Base-by-base conservation (phyloP, 805 yeast genomes). In the Torulaspora maleeae region DNA sequence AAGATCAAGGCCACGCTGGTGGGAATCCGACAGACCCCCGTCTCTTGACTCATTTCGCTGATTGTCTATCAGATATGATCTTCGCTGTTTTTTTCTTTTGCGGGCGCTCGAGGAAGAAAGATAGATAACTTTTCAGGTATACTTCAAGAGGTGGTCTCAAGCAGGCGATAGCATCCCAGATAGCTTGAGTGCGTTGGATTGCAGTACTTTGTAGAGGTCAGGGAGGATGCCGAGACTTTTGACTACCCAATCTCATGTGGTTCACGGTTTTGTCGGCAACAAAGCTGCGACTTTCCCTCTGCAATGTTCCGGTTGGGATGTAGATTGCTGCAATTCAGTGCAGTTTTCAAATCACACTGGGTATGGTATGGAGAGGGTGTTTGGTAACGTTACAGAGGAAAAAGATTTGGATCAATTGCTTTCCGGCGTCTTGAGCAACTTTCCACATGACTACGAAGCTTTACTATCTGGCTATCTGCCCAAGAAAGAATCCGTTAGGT, bases 191-290 rank as follows among this genome's bases (percentile, higher is more conserved):
- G 34, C 19, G 17, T 17, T n/a, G 2, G 6, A 15, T 7, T 13
- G 15, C 3, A 15, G 10, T 34, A 34, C 37, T 19, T 8, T 16
- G 7, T 11, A 7, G 13, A 34, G 15, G 22, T 10, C 8, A 10
- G 24, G 27, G 22, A 29, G 17, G 13, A 44, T 44, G 48, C 48
- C 48, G 24, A 34, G 51, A 28, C 27, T 48, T 36, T 27, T 48
- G 34, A 46, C 51, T 17, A 48, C 51, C 6, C 91, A 87, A 54
- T 87, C 96, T 4, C 97, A 93, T 64, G 98, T 93, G 1, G 89
- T 81, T 2, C 98, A 91, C 61, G 99, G 99, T 1, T 84, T 86
- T 57, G 99, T 93, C 1, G 99, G 99, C 1, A 89, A 89, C 63
- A 77, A 82, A 47, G 95, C 96, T 0, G 86, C 93, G 0, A 85